Percentiles rank a stretch among this genome's conserved stretches.
phyloP scores from a whole-genome alignment of 2,329 filamentous ascomycete genomes.

The Aspergillus transmontanensis region DNA sequence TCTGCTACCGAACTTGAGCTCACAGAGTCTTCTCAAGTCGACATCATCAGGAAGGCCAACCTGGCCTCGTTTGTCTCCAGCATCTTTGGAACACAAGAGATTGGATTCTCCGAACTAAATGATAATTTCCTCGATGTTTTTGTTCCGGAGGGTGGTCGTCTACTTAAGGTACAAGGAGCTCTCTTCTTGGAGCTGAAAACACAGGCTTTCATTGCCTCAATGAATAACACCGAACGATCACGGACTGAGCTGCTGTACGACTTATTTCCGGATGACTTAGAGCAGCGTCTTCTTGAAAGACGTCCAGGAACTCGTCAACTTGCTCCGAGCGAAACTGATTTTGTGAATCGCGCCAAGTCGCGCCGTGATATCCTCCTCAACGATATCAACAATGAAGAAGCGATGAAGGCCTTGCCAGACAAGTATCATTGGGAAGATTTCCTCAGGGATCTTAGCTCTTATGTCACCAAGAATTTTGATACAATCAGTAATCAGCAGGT shows the following conservation, averaged over 20 bases:
- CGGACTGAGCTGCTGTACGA: constrained; percentile 61
- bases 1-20: constrained; percentile 57
- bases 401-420: constrained; percentile 54
- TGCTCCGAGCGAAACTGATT: constrained; percentile 62
- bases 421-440: constrained; percentile 68
- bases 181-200: constrained; percentile 68
- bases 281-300: constrained; percentile 55
- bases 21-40: constrained; percentile 55
- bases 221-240: constrained; percentile 58
- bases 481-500: constrained; percentile 52
- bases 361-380: constrained; percentile 60
- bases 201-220: constrained; percentile 65
- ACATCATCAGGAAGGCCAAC: constrained; percentile 65
- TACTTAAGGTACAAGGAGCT: constrained; percentile 62
- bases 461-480: constrained; percentile 62
- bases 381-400: constrained; percentile 55
- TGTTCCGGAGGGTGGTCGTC: constrained; percentile 59
- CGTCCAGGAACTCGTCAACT: constrained; percentile 58
- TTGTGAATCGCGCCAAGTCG: constrained; percentile 57
- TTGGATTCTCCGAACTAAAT: constrained; percentile 66
- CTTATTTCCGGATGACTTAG: constrained; percentile 61
- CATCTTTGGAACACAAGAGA: constrained; percentile 65
- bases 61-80: constrained; percentile 66
- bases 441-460: constrained; percentile 59
- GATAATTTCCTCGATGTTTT: constrained; percentile 66